A percentile compares a stretch with the other conserved stretches of the same genome.
Conservation (phyloP, 352 stramenopile species). For the Phytophthora tubulina region DNA sequence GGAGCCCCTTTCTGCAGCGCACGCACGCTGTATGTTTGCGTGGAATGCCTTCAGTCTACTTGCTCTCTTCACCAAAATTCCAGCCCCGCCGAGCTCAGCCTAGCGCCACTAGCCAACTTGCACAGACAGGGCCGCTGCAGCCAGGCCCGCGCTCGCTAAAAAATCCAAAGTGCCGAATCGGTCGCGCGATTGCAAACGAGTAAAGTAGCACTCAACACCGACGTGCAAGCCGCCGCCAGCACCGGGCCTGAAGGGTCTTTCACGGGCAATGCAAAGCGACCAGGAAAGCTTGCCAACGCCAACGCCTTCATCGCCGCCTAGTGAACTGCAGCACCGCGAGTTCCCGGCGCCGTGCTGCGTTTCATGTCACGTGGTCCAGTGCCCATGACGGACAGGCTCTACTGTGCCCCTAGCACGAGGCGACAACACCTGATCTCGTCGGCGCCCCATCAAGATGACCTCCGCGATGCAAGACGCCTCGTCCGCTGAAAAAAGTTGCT, state of each 20-base stretch:
- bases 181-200: constrained; percentile 36
- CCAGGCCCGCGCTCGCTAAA: constrained; percentile 30
- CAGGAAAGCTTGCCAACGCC: constrained; percentile 6
- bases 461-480: background rate
- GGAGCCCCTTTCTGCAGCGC: constrained; percentile 34
- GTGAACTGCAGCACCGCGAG: constrained; percentile 30
- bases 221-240: constrained; percentile 3
- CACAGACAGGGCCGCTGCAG: constrained; percentile 19
- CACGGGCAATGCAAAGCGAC: constrained; percentile 13
- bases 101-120: constrained; percentile 12
- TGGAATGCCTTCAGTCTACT: constrained; percentile 13
- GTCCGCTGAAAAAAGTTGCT: constrained; percentile 13
- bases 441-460: constrained; percentile 25
- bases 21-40: constrained; percentile 34
- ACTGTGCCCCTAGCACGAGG: constrained; percentile 32
- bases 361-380: constrained; percentile 37
- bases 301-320: constrained; percentile 10
- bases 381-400: constrained; percentile 12
- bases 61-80: constrained; percentile 40
- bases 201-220: constrained; percentile 24
- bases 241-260: constrained; percentile 6
- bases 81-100: constrained; percentile 9
- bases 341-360: constrained; percentile 14
- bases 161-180: constrained; percentile 45
- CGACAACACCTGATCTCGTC: constrained; percentile 36